phyloP scores from a whole-genome alignment of 371 early-diverging fungal species.

The Syncephalis fuscata region DNA sequence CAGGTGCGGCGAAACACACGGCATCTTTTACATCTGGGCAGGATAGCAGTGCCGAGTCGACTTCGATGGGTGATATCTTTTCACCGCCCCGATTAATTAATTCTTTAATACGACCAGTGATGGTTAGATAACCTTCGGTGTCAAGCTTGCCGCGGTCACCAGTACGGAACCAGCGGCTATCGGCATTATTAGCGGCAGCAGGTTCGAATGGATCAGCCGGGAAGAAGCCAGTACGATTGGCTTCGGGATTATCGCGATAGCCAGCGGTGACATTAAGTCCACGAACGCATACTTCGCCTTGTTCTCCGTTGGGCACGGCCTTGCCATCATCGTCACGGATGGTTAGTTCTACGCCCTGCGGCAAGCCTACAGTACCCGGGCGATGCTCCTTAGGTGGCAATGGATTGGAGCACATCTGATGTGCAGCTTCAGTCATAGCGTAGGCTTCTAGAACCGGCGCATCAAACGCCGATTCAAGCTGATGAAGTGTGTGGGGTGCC shows the following conservation, averaged over 20 bases:
- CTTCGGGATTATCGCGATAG: slow-evolving; percentile 64
- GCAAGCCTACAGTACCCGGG: slow-evolving; percentile 68
- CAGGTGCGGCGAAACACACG: slow-evolving; percentile 54
- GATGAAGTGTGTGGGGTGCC: slow-evolving; percentile 52
- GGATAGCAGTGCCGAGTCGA: slow-evolving; percentile 58
- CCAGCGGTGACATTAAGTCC: slow-evolving; percentile 65
- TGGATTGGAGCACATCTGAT: slow-evolving; percentile 80
- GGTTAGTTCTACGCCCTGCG: slow-evolving; percentile 60
- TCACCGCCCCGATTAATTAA: slow-evolving; percentile 69
- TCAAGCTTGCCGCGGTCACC: slow-evolving; percentile 67
- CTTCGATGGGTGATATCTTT: slow-evolving; percentile 64
- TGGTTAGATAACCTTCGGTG: slow-evolving; percentile 45
- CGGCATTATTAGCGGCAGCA: no score
- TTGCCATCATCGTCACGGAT: slow-evolving; percentile 50
- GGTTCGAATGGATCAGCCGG: slow-evolving; percentile 13
- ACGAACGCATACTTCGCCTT: slow-evolving; percentile 77
- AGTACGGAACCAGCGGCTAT: slow-evolving; percentile 43
- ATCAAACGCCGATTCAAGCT: slow-evolving; percentile 45
- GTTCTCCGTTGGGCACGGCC: slow-evolving; percentile 47
- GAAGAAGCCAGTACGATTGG: slow-evolving; percentile 50
- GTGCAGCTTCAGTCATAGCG: slow-evolving; percentile 86
- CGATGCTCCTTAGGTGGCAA: slow-evolving; percentile 55
- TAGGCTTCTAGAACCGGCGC: slow-evolving; percentile 80
- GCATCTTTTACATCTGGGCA: slow-evolving; percentile 59
- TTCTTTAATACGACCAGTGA: slow-evolving; percentile 70